These are phyloP conservation scores for Sonneratia alba DNA, from an alignment of 345 rosid genomes.

Conservation along the genomic window DNA sequence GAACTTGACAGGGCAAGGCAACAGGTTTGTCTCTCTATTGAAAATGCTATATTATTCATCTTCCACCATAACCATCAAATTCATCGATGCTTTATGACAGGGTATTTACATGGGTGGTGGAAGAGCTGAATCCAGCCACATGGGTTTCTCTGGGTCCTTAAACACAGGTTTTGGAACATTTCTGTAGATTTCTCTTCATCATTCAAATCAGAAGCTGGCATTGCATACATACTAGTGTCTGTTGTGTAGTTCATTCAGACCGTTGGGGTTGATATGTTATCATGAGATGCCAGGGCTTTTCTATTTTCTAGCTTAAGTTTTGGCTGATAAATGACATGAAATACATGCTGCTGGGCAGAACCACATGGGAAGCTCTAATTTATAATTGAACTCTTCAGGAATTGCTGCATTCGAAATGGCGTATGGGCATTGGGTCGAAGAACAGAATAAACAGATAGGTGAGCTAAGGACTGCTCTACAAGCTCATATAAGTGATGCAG, in stretches of 20 bases:
- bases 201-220: background rate
- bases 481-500: slow-evolving; percentile 27
- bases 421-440: slow-evolving; percentile 38
- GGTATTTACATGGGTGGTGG: slow-evolving; percentile 2
- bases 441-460: slow-evolving; percentile 28
- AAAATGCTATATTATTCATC: background rate
- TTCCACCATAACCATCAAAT: background rate
- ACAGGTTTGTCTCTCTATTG: slow-evolving; percentile 15
- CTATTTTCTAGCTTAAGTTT: background rate
- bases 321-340: background rate
- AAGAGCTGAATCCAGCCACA: slow-evolving; percentile 5
- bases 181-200: background rate
- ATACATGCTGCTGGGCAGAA: background rate
- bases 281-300: background rate
- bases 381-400: background rate
- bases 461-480: slow-evolving; percentile 33
- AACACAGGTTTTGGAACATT: slow-evolving; percentile 8
- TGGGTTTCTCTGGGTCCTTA: slow-evolving; percentile 8
- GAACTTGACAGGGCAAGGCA: slow-evolving; percentile 32
- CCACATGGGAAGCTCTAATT: background rate
- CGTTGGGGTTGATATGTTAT: background rate
- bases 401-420: slow-evolving; percentile 31
- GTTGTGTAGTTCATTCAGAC: background rate
- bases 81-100: slow-evolving; percentile 5
- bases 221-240: background rate